Conservation (phyloP, 371 early-diverging fungal species). For the Apophysomyces elegans region DNA sequence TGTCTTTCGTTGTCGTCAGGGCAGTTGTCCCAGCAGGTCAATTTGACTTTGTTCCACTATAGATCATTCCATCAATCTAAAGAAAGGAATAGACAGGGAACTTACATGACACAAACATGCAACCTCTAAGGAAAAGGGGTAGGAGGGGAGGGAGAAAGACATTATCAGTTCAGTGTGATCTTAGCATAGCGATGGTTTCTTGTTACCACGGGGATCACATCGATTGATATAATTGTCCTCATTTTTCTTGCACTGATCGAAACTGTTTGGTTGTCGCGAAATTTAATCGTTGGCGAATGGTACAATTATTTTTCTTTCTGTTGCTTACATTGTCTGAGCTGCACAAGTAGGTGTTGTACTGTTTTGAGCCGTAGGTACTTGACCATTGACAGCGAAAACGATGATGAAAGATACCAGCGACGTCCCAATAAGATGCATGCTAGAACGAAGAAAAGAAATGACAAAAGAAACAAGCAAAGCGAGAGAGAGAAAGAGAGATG, state of each 20-base stretch:
- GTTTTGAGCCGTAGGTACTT: conserved; percentile 14
- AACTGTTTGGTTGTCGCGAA: conserved; percentile 17
- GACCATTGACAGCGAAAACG: conserved; percentile 11
- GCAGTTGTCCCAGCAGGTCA: conserved; percentile 24
- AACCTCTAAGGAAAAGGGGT: conserved; percentile 24
- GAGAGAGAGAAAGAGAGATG: conserved; percentile 9
- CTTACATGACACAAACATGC: conserved; percentile 34
- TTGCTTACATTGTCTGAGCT: conserved; percentile 36
- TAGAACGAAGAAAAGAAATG: neutral
- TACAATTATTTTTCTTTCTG: neutral
- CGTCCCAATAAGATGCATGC: conserved; percentile 16
- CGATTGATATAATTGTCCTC: conserved; percentile 34
- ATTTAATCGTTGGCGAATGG: neutral
- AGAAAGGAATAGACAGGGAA: neutral
- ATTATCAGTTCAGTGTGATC: conserved; percentile 11
- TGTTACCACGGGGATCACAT: conserved; percentile 22
- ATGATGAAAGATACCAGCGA: conserved; percentile 12
- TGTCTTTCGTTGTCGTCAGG: conserved; percentile 4
- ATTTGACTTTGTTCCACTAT: conserved; percentile 29
- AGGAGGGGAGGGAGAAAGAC: neutral
- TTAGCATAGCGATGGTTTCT: neutral
- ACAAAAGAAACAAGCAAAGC: conserved; percentile 5
- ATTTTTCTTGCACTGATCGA: conserved; percentile 33
- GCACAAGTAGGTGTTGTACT: conserved; percentile 25
- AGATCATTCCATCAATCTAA: neutral